Evolutionary conservation across 768 basidiomycete species (phyloP), one percentile per base, ranked within the genome.

Genomic region (Auricularia sp.): DNA sequence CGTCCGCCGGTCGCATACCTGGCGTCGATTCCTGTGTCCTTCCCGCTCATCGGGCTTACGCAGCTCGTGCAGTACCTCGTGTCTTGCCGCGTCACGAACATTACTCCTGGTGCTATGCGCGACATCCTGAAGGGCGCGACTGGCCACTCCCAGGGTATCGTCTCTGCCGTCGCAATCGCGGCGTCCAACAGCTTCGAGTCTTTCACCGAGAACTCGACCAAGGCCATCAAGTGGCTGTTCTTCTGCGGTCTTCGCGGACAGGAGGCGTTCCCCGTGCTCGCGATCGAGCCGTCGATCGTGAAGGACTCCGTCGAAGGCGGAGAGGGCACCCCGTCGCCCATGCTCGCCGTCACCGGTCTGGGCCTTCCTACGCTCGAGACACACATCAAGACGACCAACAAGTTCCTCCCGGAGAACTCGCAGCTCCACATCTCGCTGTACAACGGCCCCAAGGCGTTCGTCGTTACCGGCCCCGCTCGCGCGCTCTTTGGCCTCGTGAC

Each of bases 101-200:
- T 92, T 54, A 85, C 85, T 7, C 94, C 94, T 0, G 91, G 87
- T 8, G 85, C 95, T 71, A 82, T 97, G 73, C 85, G 90, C 45
- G 76, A 80, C 58, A 83, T 83, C 58, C 82, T 98, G 64, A 80
- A 84, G 10, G 96, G 96, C 39, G 85, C 94, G 2, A 98, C 97
- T 16, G 97, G 97, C 37, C 97, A 99, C 77, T 98, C 95, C 2
- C 96, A 98, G 75, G 97, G 97, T 69, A 86, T 99, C 70, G 87
- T 97, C 61, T 92, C 95, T 13, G 97, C 97, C n/a, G 84, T 95
- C 63, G 87, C 84, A 45, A 85, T 98, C 71, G 83, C 95, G 6
- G 85, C 91, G 3, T 93, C 94, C 3, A 80, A 80, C 18, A 85
- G 86, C 33, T 85, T 87, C 67, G 87, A 88, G 59, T 86, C 88